Base-by-base conservation (phyloP, 257 asterid genomes). In the Solanum peruvianum region DNA sequence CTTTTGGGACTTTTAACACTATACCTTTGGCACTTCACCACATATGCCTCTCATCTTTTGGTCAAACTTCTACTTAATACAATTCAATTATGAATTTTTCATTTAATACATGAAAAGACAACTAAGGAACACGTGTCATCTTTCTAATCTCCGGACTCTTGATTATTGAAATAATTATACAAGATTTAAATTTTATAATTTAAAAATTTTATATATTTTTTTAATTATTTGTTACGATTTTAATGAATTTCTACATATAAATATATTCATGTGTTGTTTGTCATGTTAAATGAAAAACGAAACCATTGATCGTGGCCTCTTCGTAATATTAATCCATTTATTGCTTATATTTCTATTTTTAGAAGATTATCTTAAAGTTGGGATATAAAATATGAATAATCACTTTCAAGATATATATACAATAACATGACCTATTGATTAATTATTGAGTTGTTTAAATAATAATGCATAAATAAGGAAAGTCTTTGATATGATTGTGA, bases 41-140 rank as follows among this genome's bases (percentile, higher is more conserved):
- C 92, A 92, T 91, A 85, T 69, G 15, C 41, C 13, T 0, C 27
- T 12, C 18, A 21, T 3, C 5, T 71, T 71, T 73, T 87, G 85
- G 94, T 94, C 94, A 92, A 90, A 86, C 15, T 85, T 87, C 87
- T 64, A 25, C 11, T 86, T 29, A 42, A 41, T 76, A 85, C 76
- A 52, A 87, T 18, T 91, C 92, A 91, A 76, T 89, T 45, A 37
- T 37, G 39, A 86, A 44, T 81, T 90, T 83, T 72, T 82, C 84
- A 62, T 85, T 78, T 14, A 21, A 10, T 76, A 83, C 82, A 84
- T 86, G 87, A 77, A 77, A 85, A 4, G 89, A 89, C 81, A 47
- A 86, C 31, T 39, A 27, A 87, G n/a, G 84, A 27, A 29, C n/a
- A 29, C 41, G 11, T 69, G 89, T 84, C 88, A 5, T 86, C 25